Evolutionary conservation across 73 alveolate species (phyloP).

Genomic region (Strombidium stylifer): DNA sequence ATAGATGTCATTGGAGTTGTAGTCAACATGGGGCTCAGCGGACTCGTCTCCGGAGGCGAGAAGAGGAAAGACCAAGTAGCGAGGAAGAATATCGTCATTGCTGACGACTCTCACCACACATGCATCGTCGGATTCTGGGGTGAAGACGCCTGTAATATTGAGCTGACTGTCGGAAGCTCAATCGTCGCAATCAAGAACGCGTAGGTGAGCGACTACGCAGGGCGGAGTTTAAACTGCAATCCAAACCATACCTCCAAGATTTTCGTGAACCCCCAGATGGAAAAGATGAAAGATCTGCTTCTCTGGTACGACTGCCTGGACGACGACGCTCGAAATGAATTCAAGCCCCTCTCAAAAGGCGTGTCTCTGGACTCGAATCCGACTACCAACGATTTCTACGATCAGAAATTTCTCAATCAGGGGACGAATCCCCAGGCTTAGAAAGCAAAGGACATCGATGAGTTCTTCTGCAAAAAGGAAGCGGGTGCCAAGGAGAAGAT

Average conservation of each 20-base stretch:
- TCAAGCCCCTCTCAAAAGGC: too few species aligned
- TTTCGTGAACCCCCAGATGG: conserved; percentile 3
- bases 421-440: too few species aligned
- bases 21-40: too few species aligned
- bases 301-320: background rate
- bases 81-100: conserved; percentile 34
- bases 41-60: too few species aligned
- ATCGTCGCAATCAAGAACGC: conserved; percentile 24
- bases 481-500: too few species aligned
- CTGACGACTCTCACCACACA: conserved; percentile 32
- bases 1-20: conserved; percentile 29
- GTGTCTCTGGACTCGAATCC: too few species aligned
- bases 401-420: too few species aligned
- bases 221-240: conserved; percentile 26
- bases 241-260: conserved; percentile 14
- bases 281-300: conserved; percentile 14
- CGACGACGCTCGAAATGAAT: too few species aligned
- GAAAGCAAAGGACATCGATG: too few species aligned
- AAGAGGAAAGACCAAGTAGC: conserved; percentile 28
- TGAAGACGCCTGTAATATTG: conserved; percentile 3
- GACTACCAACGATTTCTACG: too few species aligned
- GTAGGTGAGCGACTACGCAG: conserved; percentile 39
- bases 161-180: background rate
- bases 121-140: conserved; percentile 54
- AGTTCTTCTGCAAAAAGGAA: too few species aligned